Conservation (phyloP, 2,329 filamentous ascomycete species). For the Trichophaea hybrida region DNA sequence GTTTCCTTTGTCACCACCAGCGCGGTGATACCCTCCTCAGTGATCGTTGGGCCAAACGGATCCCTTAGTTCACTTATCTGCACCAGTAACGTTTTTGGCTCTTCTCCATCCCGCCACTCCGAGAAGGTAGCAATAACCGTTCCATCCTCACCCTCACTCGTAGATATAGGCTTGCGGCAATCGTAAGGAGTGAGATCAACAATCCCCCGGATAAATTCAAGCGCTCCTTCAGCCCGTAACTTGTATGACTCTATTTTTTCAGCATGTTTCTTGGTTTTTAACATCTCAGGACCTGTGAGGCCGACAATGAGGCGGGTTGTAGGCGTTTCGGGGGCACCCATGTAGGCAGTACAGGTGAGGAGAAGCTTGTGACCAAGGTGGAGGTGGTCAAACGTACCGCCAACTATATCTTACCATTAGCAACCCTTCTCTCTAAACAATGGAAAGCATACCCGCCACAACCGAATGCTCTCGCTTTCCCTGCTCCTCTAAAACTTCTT, state of each 20-base stretch:
- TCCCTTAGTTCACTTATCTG: constrained; percentile 78
- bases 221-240: constrained; percentile 51
- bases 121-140: not conserved
- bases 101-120: constrained; percentile 32
- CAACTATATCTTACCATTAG: constrained; percentile 36
- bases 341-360: constrained; percentile 68
- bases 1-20: constrained; percentile 85
- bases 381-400: constrained; percentile 91
- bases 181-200: constrained; percentile 42
- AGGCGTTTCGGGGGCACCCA: constrained; percentile 29
- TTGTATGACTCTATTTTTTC: constrained; percentile 71
- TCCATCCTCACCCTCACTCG: not conserved
- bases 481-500: not conserved
- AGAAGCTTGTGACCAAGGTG: constrained; percentile 94
- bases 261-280: constrained; percentile 78
- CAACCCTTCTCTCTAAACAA: not conserved
- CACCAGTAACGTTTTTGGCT: constrained; percentile 33
- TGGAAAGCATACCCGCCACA: constrained; percentile 13
- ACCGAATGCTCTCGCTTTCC: constrained; percentile 9
- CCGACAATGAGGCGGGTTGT: constrained; percentile 56
- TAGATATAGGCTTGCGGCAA: not conserved
- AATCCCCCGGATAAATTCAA: constrained; percentile 53
- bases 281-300: constrained; percentile 72
- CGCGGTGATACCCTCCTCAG: constrained; percentile 60
- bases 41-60: constrained; percentile 78